Percentiles rank a stretch among this genome's conserved stretches.
phyloP scores from a whole-genome alignment of 1,284 basidiomycete genomes.

The Mrakiaceae sp. region DNA sequence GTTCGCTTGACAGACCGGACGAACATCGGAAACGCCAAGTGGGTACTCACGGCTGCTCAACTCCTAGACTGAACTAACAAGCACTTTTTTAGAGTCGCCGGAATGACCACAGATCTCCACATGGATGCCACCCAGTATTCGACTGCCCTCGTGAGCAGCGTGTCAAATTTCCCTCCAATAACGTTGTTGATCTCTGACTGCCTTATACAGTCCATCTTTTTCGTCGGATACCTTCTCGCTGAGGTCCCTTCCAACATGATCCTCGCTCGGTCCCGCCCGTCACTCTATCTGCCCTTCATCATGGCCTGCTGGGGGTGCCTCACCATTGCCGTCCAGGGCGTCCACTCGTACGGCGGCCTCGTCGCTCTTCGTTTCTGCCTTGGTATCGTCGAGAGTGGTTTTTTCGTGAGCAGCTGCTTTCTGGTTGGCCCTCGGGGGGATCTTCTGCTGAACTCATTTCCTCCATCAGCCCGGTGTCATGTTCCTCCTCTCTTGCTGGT shows the following conservation, averaged over 20 bases:
- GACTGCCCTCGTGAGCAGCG: too few species aligned
- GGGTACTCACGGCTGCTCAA: too few species aligned
- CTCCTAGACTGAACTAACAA: too few species aligned
- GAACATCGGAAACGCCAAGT: too few species aligned
- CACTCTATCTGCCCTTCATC: slow-evolving; percentile 22
- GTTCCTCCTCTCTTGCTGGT: slow-evolving; percentile 26
- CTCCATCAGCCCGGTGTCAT: slow-evolving; percentile 25
- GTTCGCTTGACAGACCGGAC: too few species aligned
- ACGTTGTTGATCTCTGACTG: too few species aligned
- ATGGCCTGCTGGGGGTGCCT: slow-evolving; percentile 25
- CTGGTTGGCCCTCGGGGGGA: slow-evolving; percentile 27
- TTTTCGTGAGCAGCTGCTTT: slow-evolving; percentile 14
- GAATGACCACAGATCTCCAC: too few species aligned
- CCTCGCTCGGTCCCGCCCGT: slow-evolving; percentile 19
- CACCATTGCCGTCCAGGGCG: slow-evolving; percentile 18
- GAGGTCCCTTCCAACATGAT: slow-evolving; percentile 23
- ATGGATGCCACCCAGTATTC: too few species aligned
- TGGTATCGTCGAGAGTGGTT: slow-evolving; percentile 23
- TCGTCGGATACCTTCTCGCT: slow-evolving; percentile 32
- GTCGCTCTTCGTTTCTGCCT: slow-evolving; percentile 22
- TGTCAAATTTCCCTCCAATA: too few species aligned
- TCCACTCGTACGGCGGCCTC: slow-evolving; percentile 19
- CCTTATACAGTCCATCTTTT: slow-evolving; percentile 12
- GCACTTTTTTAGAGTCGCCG: too few species aligned
- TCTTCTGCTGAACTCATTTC: slow-evolving; percentile 22